Evolutionary conservation across 164 flowering plant species (phyloP), one percentile per base, ranked within the genome.

Genomic region (Akebia trifoliata): DNA sequence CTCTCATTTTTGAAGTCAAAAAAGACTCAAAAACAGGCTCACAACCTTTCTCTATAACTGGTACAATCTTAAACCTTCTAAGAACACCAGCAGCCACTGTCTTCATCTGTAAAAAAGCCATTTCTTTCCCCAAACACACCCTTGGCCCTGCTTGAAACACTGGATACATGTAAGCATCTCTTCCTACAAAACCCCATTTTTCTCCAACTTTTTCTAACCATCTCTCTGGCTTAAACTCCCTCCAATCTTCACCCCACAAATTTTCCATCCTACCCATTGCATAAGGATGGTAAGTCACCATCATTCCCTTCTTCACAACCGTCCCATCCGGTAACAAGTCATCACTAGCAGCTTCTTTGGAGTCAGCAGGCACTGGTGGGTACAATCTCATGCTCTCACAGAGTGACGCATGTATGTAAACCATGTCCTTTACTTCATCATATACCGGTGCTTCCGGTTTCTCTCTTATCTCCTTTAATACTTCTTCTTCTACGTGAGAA

Each of bases 321-420:
- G 75, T 74, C 18, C 85, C 87, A 46, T 76, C 81, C 10, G 90
- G 90, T 64, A 76, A 60, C 11, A 78, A 70, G 50, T 84, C 85
- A 30, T 76, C 83, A 2, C 24, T n/a, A 20, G 50, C 50, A 0
- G 82, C 81, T 31, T 48, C 55, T 31, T 83, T 83, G 1, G 51
- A 11, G 56, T 79, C 83, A 12, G 28, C 4, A 0, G 83, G 74
- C 0, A 76, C 81, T 6, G 83, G 81, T 4, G 83, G 87, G 54
- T 72, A 80, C n/a, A 80, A 51, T 47, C 85, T 36, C 82, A 80
- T 74, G 63, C 63, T 70, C 69, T 82, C 87, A 28, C 75, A 74
- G 8, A 82, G 58, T 1, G 80, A 46, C 0, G 76, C 81, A 54
- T 81, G 83, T 0, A 71, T 65, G 57, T 79, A 81, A 2, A 59